Percentiles rank a stretch among this genome's conserved stretches.
Evolutionary conservation across 1,284 basidiomycete genomes (phyloP).

Genomic region (Cutaneotrichosporon sp.): DNA sequence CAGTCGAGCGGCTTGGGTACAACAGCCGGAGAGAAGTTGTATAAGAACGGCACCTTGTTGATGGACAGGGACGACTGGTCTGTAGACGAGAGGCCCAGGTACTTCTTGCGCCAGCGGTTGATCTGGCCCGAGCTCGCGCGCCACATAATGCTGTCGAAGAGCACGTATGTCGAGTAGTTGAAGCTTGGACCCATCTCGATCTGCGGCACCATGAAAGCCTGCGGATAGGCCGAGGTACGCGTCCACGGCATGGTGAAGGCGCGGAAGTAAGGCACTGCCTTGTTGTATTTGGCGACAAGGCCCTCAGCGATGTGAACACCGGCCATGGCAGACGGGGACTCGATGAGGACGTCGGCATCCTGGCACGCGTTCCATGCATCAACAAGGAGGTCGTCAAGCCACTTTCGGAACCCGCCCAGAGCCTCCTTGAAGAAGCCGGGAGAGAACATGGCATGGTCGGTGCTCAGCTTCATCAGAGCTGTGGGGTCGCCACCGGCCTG

Average conservation of each 20-base stretch:
- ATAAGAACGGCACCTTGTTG: conserved; percentile 76
- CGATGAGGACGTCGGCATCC: conserved; percentile 84
- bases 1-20: conserved; percentile 70
- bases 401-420: conserved; percentile 76
- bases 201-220: conserved; percentile 95
- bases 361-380: conserved; percentile 95
- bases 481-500: conserved; percentile 90
- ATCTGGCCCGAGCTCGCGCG: conserved; percentile 86
- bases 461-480: conserved; percentile 76
- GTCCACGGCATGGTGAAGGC: conserved; percentile 72
- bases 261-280: conserved; percentile 78
- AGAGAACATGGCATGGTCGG: conserved; percentile 69
- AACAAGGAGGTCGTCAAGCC: conserved; percentile 90
- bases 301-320: conserved; percentile 98
- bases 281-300: conserved; percentile 49
- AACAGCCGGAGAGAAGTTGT: conserved; percentile 86
- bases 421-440: conserved; percentile 75
- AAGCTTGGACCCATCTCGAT: conserved; percentile 90
- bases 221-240: conserved; percentile 78
- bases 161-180: conserved; percentile 77
- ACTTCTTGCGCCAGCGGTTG: conserved; percentile 83
- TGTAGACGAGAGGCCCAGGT: conserved; percentile 71
- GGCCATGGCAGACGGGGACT: conserved; percentile 96
- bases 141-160: conserved; percentile 98
- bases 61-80: conserved; percentile 10